Evolutionary conservation across 139 green algal genomes (phyloP), one percentile per base, ranked within the genome.

Genomic region (Chlorella sp.): DNA sequence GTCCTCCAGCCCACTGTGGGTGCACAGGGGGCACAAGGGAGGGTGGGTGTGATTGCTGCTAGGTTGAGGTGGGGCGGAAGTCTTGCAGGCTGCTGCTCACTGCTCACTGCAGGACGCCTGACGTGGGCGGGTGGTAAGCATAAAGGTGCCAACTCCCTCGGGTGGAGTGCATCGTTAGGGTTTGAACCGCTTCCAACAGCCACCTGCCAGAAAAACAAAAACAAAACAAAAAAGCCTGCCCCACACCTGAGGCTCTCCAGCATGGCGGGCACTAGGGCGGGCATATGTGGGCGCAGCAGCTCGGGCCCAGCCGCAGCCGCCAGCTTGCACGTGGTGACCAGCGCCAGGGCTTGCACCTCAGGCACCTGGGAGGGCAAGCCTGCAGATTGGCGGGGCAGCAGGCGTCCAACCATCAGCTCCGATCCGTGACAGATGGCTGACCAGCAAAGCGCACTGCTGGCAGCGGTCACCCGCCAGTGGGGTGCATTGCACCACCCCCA

Each of bases 241-340:
- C 24, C 60, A n/a, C 56, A 87, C 77, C 78, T 88, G 46, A 90
- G 77, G 24, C 86, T 89, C 90, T 99, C 96, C 80, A 99, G 93
- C 90, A 99, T 89, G 8, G 90, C 81, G 0, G 91, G 84, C 26
- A 95, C 92, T 46, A 99, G 87, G 38, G 90, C 80, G 8, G 89
- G 76, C 82, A 95, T 88, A 83, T 95, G 88, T 14, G 87, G 87
- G 62, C 85, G 86, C 58, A 97, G 83, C 38, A 91, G 84, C 11
- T 73, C 76, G 0, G 91, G 73, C 11, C 84, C 82, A 6, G 92
- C 89, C n/a, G 82, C 56, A 51, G 89, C 85, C 40, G 91, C 87
- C 44, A 93, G 77, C 81, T 88, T 86, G 34, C 90, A 68, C 46
- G 94, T 82, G 36, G 89, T 90, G 68, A 88, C 87, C 44, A 96